A percentile compares a stretch with the other conserved stretches of the same genome.
Conservation (phyloP, 331 rosid genomes). For the Spiraea crenata region DNA sequence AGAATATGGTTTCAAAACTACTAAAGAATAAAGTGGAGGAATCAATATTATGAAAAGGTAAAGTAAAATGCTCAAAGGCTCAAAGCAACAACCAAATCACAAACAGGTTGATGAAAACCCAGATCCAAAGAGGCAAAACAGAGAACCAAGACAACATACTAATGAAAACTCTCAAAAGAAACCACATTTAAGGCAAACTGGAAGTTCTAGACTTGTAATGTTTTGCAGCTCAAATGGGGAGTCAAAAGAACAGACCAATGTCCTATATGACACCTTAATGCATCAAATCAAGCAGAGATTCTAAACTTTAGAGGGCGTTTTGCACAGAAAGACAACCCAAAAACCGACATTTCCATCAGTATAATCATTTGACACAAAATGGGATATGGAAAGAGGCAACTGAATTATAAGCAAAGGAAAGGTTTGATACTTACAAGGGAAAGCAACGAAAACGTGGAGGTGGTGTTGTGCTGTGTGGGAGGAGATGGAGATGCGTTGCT, state of each 20-base stretch:
- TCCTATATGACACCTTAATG: constrained; percentile 44
- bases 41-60: constrained; percentile 19
- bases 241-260: constrained; percentile 33
- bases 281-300: constrained; percentile 40
- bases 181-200: constrained; percentile 14
- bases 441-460: constrained; percentile 46
- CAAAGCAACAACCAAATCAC: constrained; percentile 20
- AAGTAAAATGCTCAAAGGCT: constrained; percentile 10
- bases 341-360: constrained; percentile 41
- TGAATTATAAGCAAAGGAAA: constrained; percentile 56
- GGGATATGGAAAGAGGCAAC: constrained; percentile 30
- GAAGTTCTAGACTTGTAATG: constrained; percentile 11
- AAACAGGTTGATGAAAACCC: constrained; percentile 28
- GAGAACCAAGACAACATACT: constrained; percentile 21
- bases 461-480: constrained; percentile 17
- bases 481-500: constrained; percentile 63
- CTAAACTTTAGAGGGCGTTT: constrained; percentile 56
- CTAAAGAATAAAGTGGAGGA: constrained; percentile 21
- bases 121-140: constrained; percentile 23
- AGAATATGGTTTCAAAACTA: constrained; percentile 10
- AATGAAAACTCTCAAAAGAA: constrained; percentile 9
- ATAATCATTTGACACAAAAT: constrained; percentile 9
- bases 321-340: constrained; percentile 36
- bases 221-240: constrained; percentile 25
- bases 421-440: constrained; percentile 66